Conservation (phyloP, 495 filamentous ascomycete genomes). For the Margaritispora aquatica region DNA sequence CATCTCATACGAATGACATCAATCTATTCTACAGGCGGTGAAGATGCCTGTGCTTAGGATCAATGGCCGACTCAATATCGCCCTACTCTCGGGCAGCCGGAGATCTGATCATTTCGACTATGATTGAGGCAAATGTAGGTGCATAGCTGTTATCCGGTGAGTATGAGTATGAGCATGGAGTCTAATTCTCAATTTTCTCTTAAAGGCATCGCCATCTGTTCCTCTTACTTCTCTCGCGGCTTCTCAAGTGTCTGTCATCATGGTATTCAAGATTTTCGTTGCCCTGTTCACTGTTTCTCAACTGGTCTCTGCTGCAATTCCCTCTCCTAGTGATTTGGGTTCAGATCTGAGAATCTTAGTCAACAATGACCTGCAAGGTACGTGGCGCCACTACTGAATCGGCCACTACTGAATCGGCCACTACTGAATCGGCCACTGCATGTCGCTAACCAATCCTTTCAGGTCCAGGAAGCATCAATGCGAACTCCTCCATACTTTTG, state of each 20-base stretch:
- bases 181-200: background rate
- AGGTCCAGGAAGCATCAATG: constrained; percentile 32
- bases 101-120: background rate
- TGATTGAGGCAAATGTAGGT: constrained; percentile 9
- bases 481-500: constrained; percentile 35
- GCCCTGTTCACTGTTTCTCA: constrained; percentile 6
- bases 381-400: background rate
- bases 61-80: background rate
- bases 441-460: background rate
- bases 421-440: no score
- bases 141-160: constrained; percentile 2
- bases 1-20: background rate
- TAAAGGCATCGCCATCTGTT: background rate
- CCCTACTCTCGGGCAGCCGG: constrained; percentile 5
- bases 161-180: background rate
- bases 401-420: no score
- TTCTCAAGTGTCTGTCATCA: background rate
- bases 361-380: constrained; percentile 20
- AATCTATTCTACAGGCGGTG: background rate
- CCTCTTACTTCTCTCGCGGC: background rate
- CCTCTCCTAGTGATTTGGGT: constrained; percentile 15
- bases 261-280: constrained; percentile 5
- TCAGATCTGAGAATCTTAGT: constrained; percentile 17
- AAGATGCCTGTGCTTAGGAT: background rate
- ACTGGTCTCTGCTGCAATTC: background rate